A percentile compares a stretch with the other conserved stretches of the same genome.
These are phyloP conservation scores for Debaryomyces sp. DNA, from an alignment of 1,139 yeast species.

Conservation along the genomic window DNA sequence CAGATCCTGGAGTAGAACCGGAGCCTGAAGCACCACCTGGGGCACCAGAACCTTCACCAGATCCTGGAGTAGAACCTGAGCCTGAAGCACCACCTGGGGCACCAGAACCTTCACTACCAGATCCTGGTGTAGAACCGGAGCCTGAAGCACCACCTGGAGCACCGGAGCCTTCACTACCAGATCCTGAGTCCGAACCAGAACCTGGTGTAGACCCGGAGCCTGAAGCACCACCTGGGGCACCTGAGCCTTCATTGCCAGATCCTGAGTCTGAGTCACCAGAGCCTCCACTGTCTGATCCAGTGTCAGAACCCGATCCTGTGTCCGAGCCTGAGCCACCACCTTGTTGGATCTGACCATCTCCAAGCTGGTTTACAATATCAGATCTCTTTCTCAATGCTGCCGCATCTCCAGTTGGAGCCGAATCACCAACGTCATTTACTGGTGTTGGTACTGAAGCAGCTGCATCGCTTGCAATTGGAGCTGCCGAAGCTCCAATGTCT, in stretches of 20 bases:
- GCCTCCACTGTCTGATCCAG: too few species aligned
- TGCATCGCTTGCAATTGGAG: slow-evolving; percentile 26
- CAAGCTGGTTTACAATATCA: slow-evolving; percentile 31
- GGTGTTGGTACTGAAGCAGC: slow-evolving; percentile 14
- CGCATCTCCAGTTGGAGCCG: slow-evolving; percentile 49
- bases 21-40: slow-evolving; percentile 19
- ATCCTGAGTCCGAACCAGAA: too few species aligned
- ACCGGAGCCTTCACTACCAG: not conserved
- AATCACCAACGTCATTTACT: slow-evolving; percentile 25
- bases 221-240: slow-evolving; percentile 14
- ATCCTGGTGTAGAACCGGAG: too few species aligned
- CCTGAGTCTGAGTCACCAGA: too few species aligned
- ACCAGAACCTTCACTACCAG: not conserved
- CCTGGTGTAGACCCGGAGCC: slow-evolving; percentile 13
- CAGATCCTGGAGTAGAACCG: too few species aligned
- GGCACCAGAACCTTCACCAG: not conserved
- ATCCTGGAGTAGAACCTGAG: slow-evolving; percentile 13
- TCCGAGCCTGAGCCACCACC: not conserved
- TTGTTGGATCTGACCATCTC: slow-evolving; percentile 44
- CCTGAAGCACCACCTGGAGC: slow-evolving; percentile 19
- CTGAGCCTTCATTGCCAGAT: not conserved
- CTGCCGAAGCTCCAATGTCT: slow-evolving; percentile 11
- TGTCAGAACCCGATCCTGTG: too few species aligned
- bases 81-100: slow-evolving; percentile 14
- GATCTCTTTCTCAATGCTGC: slow-evolving; percentile 30